Percentiles rank a stretch among this genome's conserved stretches.
These are phyloP conservation scores for Xylaria hypoxylon DNA, from an alignment of 2,329 filamentous ascomycete species.

Conservation along the genomic window DNA sequence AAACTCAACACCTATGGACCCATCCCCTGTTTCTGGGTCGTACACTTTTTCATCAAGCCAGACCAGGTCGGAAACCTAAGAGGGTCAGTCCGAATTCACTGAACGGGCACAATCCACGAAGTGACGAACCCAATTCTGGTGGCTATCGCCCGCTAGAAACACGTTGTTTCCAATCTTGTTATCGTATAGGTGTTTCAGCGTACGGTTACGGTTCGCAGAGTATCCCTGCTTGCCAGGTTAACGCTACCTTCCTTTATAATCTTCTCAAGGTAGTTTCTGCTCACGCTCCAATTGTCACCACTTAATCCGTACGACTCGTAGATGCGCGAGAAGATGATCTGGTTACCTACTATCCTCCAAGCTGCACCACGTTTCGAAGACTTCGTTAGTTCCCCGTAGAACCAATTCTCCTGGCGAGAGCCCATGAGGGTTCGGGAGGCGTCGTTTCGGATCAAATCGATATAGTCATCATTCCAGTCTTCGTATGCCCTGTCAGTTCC, in stretches of 20 bases:
- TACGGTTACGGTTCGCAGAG: slow-evolving; percentile 76
- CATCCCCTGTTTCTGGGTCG: slow-evolving; percentile 63
- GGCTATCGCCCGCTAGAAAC: slow-evolving; percentile 77
- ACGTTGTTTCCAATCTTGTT: slow-evolving; percentile 79
- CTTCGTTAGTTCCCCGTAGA: slow-evolving; percentile 69
- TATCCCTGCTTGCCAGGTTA: slow-evolving; percentile 65
- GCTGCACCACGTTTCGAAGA: slow-evolving; percentile 73
- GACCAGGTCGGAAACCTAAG: slow-evolving; percentile 61
- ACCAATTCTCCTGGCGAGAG: slow-evolving; percentile 78
- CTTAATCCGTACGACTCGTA: slow-evolving; percentile 50
- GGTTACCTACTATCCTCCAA: slow-evolving; percentile 79
- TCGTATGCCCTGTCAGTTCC: slow-evolving; percentile 49
- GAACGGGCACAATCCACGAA: not conserved
- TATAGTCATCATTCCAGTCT: slow-evolving; percentile 71
- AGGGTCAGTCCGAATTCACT: slow-evolving; percentile 17
- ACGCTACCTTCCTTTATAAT: too few relatives aligned
- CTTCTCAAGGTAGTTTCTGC: slow-evolving; percentile 26
- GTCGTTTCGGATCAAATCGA: slow-evolving; percentile 72
- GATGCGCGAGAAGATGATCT: slow-evolving; percentile 74
- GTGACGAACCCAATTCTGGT: slow-evolving; percentile 69
- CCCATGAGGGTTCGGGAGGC: slow-evolving; percentile 78
- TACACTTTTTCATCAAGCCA: slow-evolving; percentile 68
- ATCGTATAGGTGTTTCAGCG: slow-evolving; percentile 72
- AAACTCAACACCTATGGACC: slow-evolving; percentile 71
- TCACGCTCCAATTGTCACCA: slow-evolving; percentile 53